Evolutionary conservation across 2,329 filamentous ascomycete species (phyloP).

Genomic region (Zalaria obscura): DNA sequence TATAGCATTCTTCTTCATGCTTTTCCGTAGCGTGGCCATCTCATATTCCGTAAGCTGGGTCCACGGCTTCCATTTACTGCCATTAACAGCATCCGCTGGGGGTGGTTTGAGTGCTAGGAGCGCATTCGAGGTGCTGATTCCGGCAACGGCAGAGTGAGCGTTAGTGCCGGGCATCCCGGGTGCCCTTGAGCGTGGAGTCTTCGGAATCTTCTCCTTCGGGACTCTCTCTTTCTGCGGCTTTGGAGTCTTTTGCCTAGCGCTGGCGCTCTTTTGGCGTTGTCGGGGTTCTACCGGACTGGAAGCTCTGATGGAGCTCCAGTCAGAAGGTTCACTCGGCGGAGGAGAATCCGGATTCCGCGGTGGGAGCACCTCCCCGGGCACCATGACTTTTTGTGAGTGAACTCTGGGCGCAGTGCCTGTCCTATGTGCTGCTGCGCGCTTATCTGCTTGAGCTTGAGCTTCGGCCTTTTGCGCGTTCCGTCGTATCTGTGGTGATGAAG

Average conservation of each 20-base stretch:
- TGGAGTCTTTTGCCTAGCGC: slow-evolving; percentile 12
- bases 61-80: slow-evolving; percentile 49
- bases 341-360: slow-evolving; percentile 26
- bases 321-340: slow-evolving; percentile 12
- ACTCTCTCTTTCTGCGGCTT: slow-evolving; percentile 21
- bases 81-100: slow-evolving; percentile 42
- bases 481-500: slow-evolving; percentile 18
- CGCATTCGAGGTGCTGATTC: slow-evolving; percentile 48
- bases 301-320: slow-evolving; percentile 23
- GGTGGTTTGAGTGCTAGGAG: slow-evolving; percentile 44
- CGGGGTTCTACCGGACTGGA: slow-evolving; percentile 13
- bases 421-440: slow-evolving; percentile 7
- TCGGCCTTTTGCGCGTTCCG: slow-evolving; percentile 2
- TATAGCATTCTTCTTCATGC: slow-evolving; percentile 84
- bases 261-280: slow-evolving; percentile 12
- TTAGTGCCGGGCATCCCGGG: slow-evolving; percentile 37
- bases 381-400: slow-evolving; percentile 21
- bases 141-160: slow-evolving; percentile 38
- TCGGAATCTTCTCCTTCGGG: slow-evolving; percentile 25
- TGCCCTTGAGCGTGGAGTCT: slow-evolving; percentile 23
- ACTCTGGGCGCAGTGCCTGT: slow-evolving; percentile 7
- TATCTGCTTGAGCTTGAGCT: slow-evolving; percentile 5
- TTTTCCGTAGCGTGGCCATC: slow-evolving; percentile 59
- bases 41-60: slow-evolving; percentile 52
- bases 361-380: slow-evolving; percentile 29